phyloP scores from a whole-genome alignment of 2,329 filamentous ascomycete genomes.

The Xylaria sp. region DNA sequence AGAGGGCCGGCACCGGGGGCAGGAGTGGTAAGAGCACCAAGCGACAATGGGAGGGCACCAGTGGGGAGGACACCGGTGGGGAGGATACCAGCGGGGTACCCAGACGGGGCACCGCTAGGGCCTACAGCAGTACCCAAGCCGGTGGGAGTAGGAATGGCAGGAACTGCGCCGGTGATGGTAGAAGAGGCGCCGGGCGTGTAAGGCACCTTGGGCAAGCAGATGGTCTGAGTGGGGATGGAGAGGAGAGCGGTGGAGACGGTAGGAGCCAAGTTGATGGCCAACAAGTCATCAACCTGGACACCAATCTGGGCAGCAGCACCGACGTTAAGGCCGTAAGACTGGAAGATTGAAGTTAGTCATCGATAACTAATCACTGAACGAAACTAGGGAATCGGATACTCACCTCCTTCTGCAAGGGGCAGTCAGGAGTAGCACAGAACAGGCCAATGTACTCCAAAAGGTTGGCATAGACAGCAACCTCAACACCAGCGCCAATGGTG shows the following conservation, averaged over 20 bases:
- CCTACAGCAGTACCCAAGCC: constrained; percentile 5
- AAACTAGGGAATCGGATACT: neutral
- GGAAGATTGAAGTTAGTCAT: neutral
- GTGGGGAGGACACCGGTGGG: neutral
- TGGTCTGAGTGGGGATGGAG: constrained; percentile 33
- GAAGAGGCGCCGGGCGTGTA: constrained; percentile 1
- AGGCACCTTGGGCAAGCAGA: constrained; percentile 29
- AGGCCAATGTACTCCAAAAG: constrained; percentile 48
- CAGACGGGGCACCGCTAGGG: neutral
- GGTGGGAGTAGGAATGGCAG: neutral
- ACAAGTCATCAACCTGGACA: constrained; percentile 34
- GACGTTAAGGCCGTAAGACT: constrained; percentile 36
- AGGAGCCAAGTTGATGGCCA: constrained; percentile 37
- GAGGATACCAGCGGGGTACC: neutral
- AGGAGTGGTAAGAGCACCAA: constrained; percentile 6
- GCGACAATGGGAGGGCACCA: neutral
- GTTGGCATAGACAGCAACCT: constrained; percentile 45
- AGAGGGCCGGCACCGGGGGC: neutral
- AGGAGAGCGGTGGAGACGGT: constrained; percentile 39
- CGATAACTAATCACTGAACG: too few species aligned
- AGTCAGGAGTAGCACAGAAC: constrained; percentile 35
- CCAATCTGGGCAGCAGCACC: constrained; percentile 35
- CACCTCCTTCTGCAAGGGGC: constrained; percentile 35
- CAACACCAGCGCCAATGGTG: constrained; percentile 38
- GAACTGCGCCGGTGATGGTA: constrained; percentile 3